Conservation (phyloP, 306 rosid genomes). For the Acacia acuminata region DNA sequence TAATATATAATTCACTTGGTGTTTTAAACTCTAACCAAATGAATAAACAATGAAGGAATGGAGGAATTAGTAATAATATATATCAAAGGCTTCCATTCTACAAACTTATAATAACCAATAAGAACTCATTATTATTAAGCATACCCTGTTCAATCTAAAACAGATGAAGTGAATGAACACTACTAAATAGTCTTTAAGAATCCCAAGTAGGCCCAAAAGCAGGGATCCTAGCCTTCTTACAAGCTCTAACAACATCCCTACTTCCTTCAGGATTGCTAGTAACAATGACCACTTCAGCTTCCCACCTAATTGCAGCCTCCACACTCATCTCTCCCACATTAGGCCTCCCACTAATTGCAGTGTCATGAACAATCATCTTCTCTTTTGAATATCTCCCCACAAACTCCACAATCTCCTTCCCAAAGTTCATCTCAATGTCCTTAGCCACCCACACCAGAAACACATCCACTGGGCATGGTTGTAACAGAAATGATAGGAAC, state of each 20-base stretch:
- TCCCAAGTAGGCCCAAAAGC: slow-evolving; percentile 61
- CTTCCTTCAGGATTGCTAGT: slow-evolving; percentile 81
- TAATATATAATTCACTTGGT: not conserved
- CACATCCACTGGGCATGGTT: slow-evolving; percentile 48
- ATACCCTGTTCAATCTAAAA: slow-evolving; percentile 15
- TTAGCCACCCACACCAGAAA: slow-evolving; percentile 69
- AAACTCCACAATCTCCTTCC: slow-evolving; percentile 51
- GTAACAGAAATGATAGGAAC: slow-evolving; percentile 66
- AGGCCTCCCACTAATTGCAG: slow-evolving; percentile 62
- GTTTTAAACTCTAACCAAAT: not conserved
- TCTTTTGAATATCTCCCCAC: slow-evolving; percentile 44
- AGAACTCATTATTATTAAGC: not conserved
- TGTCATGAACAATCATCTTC: slow-evolving; percentile 64
- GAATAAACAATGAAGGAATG: not conserved
- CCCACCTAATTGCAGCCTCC: slow-evolving; percentile 53
- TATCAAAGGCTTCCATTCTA: not conserved
- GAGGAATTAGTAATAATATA: not conserved
- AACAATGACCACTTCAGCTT: slow-evolving; percentile 64
- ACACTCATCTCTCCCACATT: slow-evolving; percentile 59
- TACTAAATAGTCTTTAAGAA: slow-evolving; percentile 24
- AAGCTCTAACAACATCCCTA: slow-evolving; percentile 58
- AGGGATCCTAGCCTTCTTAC: slow-evolving; percentile 45
- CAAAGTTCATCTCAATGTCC: slow-evolving; percentile 66
- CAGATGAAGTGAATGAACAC: not conserved
- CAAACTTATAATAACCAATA: not conserved